Evolutionary conservation across 305 asterid species (phyloP).

Genomic region (Fraxinus platypoda): DNA sequence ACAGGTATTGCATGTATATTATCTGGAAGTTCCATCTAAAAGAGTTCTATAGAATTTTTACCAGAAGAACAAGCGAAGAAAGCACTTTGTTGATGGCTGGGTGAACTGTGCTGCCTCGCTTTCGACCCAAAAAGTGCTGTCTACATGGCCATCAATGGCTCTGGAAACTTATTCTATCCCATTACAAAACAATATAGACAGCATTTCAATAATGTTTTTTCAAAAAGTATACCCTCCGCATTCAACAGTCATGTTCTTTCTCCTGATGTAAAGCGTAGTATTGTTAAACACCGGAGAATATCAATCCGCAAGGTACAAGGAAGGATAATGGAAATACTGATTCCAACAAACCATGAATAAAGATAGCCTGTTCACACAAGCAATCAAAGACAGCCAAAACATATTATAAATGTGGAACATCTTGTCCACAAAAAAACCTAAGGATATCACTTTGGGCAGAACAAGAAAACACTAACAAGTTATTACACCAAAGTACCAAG

Average conservation of each 20-base stretch:
- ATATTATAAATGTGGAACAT: neutral
- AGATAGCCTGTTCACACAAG: neutral
- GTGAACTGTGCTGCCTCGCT: neutral
- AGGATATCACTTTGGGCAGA: neutral
- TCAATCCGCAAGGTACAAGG: neutral
- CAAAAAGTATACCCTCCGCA: neutral
- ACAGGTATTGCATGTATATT: neutral
- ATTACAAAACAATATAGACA: neutral
- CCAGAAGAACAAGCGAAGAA: neutral
- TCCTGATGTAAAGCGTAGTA: neutral
- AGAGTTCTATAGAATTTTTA: neutral
- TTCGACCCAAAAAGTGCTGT: neutral
- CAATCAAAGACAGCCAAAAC: neutral
- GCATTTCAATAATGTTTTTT: neutral
- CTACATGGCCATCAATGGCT: neutral
- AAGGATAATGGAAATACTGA: neutral
- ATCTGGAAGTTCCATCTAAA: neutral
- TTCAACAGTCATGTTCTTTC: neutral
- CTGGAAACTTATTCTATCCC: neutral
- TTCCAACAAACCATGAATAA: neutral
- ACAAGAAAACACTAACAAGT: neutral
- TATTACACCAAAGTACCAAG: neutral
- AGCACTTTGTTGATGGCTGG: neutral
- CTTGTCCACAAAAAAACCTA: neutral
- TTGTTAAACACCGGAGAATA: neutral